Base-by-base conservation (phyloP, 306 rosid species). In the Prosopis cineraria region DNA sequence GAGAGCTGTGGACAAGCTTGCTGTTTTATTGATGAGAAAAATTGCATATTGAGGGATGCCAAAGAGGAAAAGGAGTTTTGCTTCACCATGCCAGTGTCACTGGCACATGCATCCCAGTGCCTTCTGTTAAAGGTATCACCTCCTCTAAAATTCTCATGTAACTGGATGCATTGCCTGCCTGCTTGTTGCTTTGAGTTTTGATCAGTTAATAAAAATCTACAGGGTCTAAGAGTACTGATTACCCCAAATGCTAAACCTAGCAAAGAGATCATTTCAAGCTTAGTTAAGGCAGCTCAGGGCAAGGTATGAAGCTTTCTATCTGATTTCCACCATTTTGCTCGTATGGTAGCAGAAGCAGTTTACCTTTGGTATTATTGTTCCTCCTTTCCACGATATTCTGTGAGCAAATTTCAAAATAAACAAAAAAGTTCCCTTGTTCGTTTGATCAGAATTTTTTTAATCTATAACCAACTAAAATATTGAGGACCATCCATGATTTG, bases 1-100 rank as follows among this genome's bases (percentile, higher is more conserved):
- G 93, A 92, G 72, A 90, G 93, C 84, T 94, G 97, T 80, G 98
- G 97, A 71, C 93, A 92, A 88, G 97, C 97, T 59, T 83, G 87
- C 79, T 90, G 97, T 86, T 89, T 92, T 85, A 83, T 94, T 11
- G 98, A 94, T 25, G 97, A 94, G 89, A 92, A 84, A 79, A 85
- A 77, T 43, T 85, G 89, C 83, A 84, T 94, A 56, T 74, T 94
- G 31, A 87, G 95, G 80, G 97, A 92, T 50, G 80, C 86, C 34
- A 90, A 89, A 78, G 92, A 90, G 88, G 98, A 94, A 82, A 90
- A 89, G 88, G 97, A 94, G 85, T 66, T 90, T 64, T 95, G 97
- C 69, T 94, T 94, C 85, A 85, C 85, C 85, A 3, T 94, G 97
- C 91, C 91, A 12, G 85, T 86, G 36, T 94, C 98, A 29, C 82